Base-by-base conservation (phyloP, 352 stramenopile genomes). In the Pythium phragmiticola region DNA sequence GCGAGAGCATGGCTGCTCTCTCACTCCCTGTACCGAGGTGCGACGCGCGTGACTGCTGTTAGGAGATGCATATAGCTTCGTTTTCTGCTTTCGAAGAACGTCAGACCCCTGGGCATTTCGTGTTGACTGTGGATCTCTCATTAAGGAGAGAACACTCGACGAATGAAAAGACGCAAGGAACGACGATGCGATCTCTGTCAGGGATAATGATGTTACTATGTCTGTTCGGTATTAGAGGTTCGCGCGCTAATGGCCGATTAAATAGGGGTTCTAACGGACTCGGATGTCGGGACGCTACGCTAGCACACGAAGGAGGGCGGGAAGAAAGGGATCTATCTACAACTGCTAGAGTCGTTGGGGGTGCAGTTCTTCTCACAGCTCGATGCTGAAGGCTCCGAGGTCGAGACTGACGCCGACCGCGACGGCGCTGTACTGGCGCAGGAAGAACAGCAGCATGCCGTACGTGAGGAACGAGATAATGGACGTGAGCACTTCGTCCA, bases 401-500 rank as follows among this genome's bases (percentile, higher is more conserved):
- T 80, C 67, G 60, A 80, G 59, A 23, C 69, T 80, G 23, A 77
- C 70, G 46, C 64, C 70, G 16, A 80, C 65, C 26, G 65, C 60
- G 28, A 80, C 57, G 37, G 73, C 68, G 47, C 69, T 75, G 60
- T 80, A 77, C 60, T 75, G 68, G 21, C 73, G 73, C 16, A 80
- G 30, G 33, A 77, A 19, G 34, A 70, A 72, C 1, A 80, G 63
- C 52, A 80, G 45, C 50, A 62, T 55, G 12, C 68, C 71, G 73
- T 80, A 80, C 43, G 71, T 74, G 50, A 77, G 26, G 52, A 77
- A 77, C 51, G 69, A 78, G 60, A 80, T 61, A 14, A 74, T 66
- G 7, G 70, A 77, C 4, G 62, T 66, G 14, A 80, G 65, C 39
- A 76, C 49, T 50, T 80, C 70, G 54, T 76, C 73, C 0, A 76